Base-by-base conservation (phyloP, 371 early-diverging fungal species). In the Synchytrium microbalum region DNA sequence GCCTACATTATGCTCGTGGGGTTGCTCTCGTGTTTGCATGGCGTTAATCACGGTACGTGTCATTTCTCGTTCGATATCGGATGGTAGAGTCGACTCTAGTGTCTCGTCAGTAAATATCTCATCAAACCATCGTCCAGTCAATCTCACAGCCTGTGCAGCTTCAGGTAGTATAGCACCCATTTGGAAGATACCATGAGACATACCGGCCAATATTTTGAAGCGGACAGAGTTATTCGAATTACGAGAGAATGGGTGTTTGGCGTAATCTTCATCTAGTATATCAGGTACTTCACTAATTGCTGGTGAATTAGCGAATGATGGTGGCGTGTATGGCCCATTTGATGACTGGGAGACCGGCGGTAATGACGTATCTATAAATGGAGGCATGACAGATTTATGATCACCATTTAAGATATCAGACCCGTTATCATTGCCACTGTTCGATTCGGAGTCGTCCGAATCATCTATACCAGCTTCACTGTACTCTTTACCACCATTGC, bases 161-260 rank as follows among this genome's bases (percentile, higher is more conserved):
- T 95, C 96, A 0, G 96, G 94, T 3, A 93, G 80, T 16, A 96
- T 72, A 24, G 86, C 70, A 64, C 84, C 79, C 95, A 96, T 95
- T 61, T 91, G 86, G 67, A 95, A 74, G 63, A 93, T 90, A 1
- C 88, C 96, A 65, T 96, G 96, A 28, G 93, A 92, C 58, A 93
- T 83, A n/a, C 96, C 97, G 57, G 89, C 88, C 33, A 92, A 69
- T 51, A 95, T 81, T 57, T 86, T 86, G 31, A 88, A 84, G 32
- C 69, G 67, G 29, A 78, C 77, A 75, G 74, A 73, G 32, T 58
- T 26, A 58, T 72, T 69, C 5, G 80, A 76, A 24, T 70, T 69
- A 8, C 68, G 62, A 32, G 72, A 57, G 63, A 75, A 75, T 24
- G 71, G 59, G 58, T 77, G 77, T 19, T 69, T 63, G 24, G 33